Conservation (phyloP, 2,329 filamentous ascomycete genomes). For the Sporothrix humicola region DNA sequence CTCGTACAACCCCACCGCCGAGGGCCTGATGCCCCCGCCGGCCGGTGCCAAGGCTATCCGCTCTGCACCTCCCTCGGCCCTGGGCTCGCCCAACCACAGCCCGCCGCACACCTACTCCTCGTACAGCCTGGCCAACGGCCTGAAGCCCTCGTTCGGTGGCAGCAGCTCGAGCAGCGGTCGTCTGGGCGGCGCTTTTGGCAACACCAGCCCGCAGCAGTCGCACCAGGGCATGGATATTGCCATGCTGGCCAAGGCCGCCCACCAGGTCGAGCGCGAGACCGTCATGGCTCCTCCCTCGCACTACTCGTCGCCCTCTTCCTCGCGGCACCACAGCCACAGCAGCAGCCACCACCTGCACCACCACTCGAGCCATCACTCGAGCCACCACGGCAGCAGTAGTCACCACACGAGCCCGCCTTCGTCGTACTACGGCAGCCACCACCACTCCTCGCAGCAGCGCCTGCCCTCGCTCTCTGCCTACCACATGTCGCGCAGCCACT, state of each 20-base stretch:
- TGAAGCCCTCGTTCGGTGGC: constrained; percentile 55
- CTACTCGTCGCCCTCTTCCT: constrained; percentile 50
- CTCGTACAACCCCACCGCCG: constrained; percentile 55
- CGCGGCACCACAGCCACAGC: constrained; percentile 54
- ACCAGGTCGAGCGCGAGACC: constrained; percentile 66
- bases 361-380: constrained; percentile 26
- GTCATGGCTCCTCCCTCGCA: constrained; percentile 50
- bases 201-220: constrained; percentile 44
- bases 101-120: constrained; percentile 87
- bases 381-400: constrained; percentile 24
- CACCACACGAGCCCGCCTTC: constrained; percentile 38
- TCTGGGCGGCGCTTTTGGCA: constrained; percentile 28
- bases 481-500: constrained; percentile 90
- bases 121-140: constrained; percentile 60
- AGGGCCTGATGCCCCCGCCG: constrained; percentile 79
- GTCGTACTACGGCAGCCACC: constrained; percentile 57
- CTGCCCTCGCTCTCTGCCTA: constrained; percentile 83
- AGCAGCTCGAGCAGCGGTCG: constrained; percentile 45
- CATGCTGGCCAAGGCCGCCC: constrained; percentile 65
- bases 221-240: constrained; percentile 59
- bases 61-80: constrained; percentile 83
- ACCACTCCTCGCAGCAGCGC: constrained; percentile 61
- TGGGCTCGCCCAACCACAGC: constrained; percentile 93
- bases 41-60: constrained; percentile 78
- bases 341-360: constrained; percentile 52